Evolutionary conservation across 2,329 filamentous ascomycete genomes (phyloP).

Genomic region (Cladosporium colombiae): DNA sequence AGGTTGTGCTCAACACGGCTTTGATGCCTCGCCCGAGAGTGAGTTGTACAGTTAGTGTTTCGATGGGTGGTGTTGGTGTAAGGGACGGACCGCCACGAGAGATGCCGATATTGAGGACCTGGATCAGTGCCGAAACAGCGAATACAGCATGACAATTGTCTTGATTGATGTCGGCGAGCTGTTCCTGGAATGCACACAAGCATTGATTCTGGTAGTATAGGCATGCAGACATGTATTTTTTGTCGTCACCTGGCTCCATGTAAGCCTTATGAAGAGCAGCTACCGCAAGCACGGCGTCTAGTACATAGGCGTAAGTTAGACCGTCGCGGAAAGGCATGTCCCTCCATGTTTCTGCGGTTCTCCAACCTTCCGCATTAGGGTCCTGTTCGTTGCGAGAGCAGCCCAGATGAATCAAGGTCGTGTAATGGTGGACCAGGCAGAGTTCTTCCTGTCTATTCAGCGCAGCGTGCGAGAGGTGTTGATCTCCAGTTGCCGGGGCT

Average conservation of each 20-base stretch:
- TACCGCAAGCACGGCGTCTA: constrained; percentile 7
- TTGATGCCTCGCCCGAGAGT: neutral
- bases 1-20: neutral
- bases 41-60: neutral
- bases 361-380: neutral
- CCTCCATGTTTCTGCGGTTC: neutral
- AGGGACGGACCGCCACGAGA: neutral
- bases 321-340: constrained; percentile 16
- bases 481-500: neutral
- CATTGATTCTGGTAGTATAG: constrained; percentile 10
- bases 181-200: neutral
- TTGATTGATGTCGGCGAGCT: neutral
- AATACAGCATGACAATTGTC: constrained; percentile 14
- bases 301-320: neutral
- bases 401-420: neutral
- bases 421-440: constrained; percentile 10
- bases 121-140: constrained; percentile 1
- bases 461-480: neutral
- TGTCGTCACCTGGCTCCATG: neutral
- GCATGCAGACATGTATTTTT: constrained; percentile 12
- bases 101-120: neutral
- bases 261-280: constrained; percentile 12
- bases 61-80: neutral
- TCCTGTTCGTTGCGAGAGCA: neutral
- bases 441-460: constrained; percentile 13